Percentiles rank a stretch among this genome's conserved stretches.
phyloP scores from a whole-genome alignment of 371 early-diverging fungal genomes.

The Apophysomyces ossiformis region DNA sequence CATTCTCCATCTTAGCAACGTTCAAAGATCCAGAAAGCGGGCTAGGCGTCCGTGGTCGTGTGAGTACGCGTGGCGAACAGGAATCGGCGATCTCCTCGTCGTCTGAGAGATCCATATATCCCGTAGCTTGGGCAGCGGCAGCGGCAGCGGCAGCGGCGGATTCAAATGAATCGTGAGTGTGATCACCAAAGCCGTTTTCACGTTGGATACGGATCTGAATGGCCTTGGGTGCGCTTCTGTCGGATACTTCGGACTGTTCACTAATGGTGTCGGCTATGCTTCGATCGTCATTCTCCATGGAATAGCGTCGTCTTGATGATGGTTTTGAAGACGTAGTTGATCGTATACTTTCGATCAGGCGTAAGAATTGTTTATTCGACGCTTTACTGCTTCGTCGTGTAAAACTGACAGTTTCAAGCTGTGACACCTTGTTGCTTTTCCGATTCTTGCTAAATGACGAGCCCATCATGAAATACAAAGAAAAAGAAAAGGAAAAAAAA shows the following conservation, averaged over 20 bases:
- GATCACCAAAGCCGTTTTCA: background rate
- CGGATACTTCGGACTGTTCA: background rate
- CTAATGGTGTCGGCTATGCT: background rate
- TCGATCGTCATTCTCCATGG: background rate
- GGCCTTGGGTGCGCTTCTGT: background rate
- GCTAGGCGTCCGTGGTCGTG: background rate
- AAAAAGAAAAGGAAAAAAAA: background rate
- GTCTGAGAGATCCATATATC: background rate
- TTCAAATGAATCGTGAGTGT: background rate
- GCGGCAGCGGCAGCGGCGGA: background rate
- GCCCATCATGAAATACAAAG: background rate
- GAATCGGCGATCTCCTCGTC: background rate
- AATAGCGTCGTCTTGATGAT: background rate
- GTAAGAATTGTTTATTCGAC: background rate
- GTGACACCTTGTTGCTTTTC: background rate
- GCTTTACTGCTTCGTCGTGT: constrained; percentile 7
- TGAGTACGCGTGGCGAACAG: background rate
- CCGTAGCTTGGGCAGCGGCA: background rate
- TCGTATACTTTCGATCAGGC: background rate
- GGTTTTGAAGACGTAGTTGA: constrained; percentile 35
- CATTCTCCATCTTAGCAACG: background rate
- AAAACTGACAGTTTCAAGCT: background rate
- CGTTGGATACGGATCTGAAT: background rate
- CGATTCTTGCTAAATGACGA: background rate
- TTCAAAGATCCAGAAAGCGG: background rate